Base-by-base conservation (phyloP, 1,284 basidiomycete species). In the Fomitopsis schrenkii region DNA sequence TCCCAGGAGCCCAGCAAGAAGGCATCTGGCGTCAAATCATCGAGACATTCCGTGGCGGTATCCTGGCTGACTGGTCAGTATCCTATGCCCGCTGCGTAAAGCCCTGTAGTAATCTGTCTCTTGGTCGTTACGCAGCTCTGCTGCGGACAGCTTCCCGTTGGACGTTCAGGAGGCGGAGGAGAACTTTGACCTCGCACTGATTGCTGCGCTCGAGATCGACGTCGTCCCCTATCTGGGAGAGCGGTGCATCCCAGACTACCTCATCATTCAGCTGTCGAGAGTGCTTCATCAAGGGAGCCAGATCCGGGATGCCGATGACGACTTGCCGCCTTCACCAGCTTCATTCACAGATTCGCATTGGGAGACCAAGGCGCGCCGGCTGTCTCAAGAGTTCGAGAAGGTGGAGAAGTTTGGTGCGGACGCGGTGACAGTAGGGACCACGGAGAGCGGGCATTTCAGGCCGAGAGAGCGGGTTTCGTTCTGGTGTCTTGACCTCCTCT, bases 401-500 rank as follows among this genome's bases (percentile, higher is more conserved):
- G 62, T 80, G 15, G 75, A 80, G n/a, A 63, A 62, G 52, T 73
- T 74, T 44, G 70, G 72, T 19, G 75, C 75, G 56, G 76, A 70
- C 46, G 67, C 71, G 8, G 66, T 78, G 48, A 75, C 77, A 15
- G 65, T 80, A 33, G 91, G 92, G 2, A 90, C 82, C 35, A 93
- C 91, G 1, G 81, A 83, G 52, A 76, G 76, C 30, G 82, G 83
- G 1, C 71, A 76, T 14, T 75, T 86, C 28, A 76, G 90, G 44
- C 85, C 89, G 0, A 81, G 92, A 54, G 95, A 98, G 74, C 80
- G 90, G 9, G 94, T 95, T 70, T 89, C 91, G 8, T 97, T 95
- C 75, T 98, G 95, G 95, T 95, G 93, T 67, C 91, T 98, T 63
- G 94, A 97, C 69, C 76, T 97, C 28, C 74, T 98, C 17, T 95